Percentiles rank a stretch among this genome's conserved stretches.
Evolutionary conservation across 2,329 filamentous ascomycete genomes (phyloP).

Genomic region (Pochonia chlamydosporia): DNA sequence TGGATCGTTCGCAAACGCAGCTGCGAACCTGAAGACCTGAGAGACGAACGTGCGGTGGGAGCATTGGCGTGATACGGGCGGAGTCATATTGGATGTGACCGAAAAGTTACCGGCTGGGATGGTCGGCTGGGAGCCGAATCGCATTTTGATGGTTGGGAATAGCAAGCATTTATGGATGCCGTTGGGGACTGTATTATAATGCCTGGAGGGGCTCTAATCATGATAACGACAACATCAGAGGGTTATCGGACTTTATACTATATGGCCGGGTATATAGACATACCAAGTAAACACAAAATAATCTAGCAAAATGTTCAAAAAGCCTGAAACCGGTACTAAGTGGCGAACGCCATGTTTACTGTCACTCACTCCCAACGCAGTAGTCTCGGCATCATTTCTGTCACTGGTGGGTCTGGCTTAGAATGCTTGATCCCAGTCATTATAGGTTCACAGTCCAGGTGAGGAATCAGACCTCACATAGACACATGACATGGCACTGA

Average conservation of each 20-base stretch:
- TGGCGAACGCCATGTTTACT: too few species aligned
- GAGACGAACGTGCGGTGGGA: not conserved
- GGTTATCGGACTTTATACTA: too few species aligned
- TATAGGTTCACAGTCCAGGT: too few species aligned
- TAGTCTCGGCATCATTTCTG: too few species aligned
- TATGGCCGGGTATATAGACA: not conserved
- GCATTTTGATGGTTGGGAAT: not conserved
- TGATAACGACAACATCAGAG: not conserved
- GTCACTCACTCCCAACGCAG: too few species aligned
- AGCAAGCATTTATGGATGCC: not conserved
- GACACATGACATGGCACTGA: too few species aligned
- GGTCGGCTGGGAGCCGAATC: not conserved
- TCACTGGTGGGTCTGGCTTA: too few species aligned
- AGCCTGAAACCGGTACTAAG: not conserved
- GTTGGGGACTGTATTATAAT: not conserved
- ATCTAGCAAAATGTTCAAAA: not conserved
- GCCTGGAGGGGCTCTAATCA: not conserved
- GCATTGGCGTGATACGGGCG: not conserved
- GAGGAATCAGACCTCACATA: too few species aligned
- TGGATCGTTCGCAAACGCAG: conserved; percentile 28
- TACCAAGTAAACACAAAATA: not conserved
- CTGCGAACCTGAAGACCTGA: conserved; percentile 28
- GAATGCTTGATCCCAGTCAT: too few species aligned
- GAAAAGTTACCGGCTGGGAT: not conserved
- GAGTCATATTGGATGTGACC: conserved; percentile 1